Percentiles rank a stretch among this genome's conserved stretches.
These are phyloP conservation scores for Teunomyces aglyptinius DNA, from an alignment of 805 yeast genomes.

Conservation along the genomic window DNA sequence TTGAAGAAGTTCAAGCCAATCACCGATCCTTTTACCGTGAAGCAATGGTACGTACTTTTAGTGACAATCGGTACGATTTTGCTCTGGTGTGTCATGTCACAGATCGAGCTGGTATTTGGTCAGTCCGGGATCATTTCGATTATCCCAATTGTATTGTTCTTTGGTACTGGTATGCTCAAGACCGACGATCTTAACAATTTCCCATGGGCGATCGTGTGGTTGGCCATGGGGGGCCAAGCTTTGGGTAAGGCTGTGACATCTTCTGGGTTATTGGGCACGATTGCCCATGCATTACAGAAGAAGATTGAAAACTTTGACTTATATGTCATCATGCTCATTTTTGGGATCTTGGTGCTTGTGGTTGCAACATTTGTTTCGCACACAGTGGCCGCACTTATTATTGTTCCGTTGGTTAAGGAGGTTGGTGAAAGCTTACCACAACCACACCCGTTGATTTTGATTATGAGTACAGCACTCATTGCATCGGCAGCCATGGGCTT, in stretches of 20 bases:
- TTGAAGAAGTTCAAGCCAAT: constrained; percentile 47
- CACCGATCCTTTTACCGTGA: constrained; percentile 42
- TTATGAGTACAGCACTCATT: constrained; percentile 61
- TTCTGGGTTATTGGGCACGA: constrained; percentile 46
- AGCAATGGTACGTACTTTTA: constrained; percentile 42
- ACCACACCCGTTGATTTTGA: constrained; percentile 83
- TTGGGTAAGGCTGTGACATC: constrained; percentile 51
- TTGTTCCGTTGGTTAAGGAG: constrained; percentile 86
- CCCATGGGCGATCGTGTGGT: constrained; percentile 54
- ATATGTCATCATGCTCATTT: constrained; percentile 46
- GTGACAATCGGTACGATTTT: constrained; percentile 46
- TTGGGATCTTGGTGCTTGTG: constrained; percentile 72
- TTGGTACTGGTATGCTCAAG: constrained; percentile 49
- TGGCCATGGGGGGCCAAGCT: constrained; percentile 58
- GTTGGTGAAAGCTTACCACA: constrained; percentile 73
- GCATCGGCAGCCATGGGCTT: constrained; percentile 97
- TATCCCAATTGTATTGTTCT: constrained; percentile 47
- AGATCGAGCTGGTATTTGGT: constrained; percentile 44
- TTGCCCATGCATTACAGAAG: constrained; percentile 44
- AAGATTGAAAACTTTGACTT: constrained; percentile 42
- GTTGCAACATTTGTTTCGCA: constrained; percentile 96
- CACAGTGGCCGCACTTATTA: constrained; percentile 93
- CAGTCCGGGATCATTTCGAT: constrained; percentile 48
- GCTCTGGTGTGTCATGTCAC: constrained; percentile 49
- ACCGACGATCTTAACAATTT: constrained; percentile 49